These are phyloP conservation scores for Euphorbia celastroides DNA, from an alignment of 441 rosid genomes.

Conservation along the genomic window DNA sequence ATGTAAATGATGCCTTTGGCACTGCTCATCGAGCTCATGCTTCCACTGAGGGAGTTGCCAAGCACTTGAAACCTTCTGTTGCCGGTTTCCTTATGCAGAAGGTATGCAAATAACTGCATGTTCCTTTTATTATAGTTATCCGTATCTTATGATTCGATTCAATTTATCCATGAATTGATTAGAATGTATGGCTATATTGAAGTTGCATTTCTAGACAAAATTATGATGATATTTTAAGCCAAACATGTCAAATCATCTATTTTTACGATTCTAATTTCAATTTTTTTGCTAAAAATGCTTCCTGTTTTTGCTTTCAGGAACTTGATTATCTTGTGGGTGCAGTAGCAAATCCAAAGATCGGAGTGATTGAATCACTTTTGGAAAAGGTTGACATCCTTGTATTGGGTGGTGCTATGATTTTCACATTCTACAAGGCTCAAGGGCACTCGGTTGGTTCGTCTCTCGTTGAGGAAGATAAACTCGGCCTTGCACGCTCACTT, in stretches of 20 bases:
- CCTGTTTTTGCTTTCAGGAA: conserved; percentile 52
- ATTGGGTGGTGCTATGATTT: conserved; percentile 95
- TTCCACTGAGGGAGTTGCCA: conserved; percentile 95
- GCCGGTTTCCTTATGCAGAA: conserved; percentile 98
- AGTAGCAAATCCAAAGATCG: conserved; percentile 85
- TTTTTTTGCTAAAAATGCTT: no score
- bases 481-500: conserved; percentile 71
- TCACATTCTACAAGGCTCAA: conserved; percentile 87
- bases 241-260: no score
- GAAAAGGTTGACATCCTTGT: conserved; percentile 58
- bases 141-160: no score
- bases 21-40: conserved; percentile 98
- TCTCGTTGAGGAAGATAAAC: conserved; percentile 90
- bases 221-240: no score
- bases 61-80: conserved; percentile 85
- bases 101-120: conserved; percentile 27
- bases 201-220: no score
- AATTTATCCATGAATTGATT: no score
- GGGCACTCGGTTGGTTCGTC: conserved; percentile 73
- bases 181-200: no score
- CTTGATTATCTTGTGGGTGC: conserved; percentile 96
- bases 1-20: conserved; percentile 94
- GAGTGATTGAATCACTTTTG: conserved; percentile 89
- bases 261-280: no score
- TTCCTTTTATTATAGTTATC: not conserved